phyloP scores from a whole-genome alignment of 345 rosid genomes.

The Pistacia atlantica region DNA sequence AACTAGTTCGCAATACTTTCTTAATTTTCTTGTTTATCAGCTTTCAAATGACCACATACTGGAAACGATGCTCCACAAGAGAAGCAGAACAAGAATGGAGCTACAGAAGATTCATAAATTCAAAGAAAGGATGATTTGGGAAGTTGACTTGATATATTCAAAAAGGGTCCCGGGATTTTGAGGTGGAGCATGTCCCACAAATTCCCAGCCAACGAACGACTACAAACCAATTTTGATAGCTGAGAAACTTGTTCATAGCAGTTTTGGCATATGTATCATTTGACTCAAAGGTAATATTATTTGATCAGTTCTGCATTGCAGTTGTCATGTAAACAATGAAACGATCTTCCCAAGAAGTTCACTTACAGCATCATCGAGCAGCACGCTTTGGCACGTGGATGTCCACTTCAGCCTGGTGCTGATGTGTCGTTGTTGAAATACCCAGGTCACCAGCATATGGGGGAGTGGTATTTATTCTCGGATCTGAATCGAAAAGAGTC shows the following conservation, averaged over 20 bases:
- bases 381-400: slow-evolving; percentile 78
- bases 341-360: slow-evolving; percentile 80
- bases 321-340: background rate
- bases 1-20: background rate
- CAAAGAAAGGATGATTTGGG: background rate
- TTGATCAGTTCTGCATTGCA: background rate
- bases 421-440: slow-evolving; percentile 60
- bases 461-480: slow-evolving; percentile 86
- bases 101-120: slow-evolving; percentile 15
- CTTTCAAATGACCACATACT: slow-evolving; percentile 28
- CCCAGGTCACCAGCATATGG: slow-evolving; percentile 99
- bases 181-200: slow-evolving; percentile 6
- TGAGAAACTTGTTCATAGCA: slow-evolving; percentile 10
- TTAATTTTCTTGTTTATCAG: slow-evolving; percentile 22
- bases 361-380: slow-evolving; percentile 77
- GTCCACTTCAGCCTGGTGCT: slow-evolving; percentile 26
- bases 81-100: slow-evolving; percentile 14
- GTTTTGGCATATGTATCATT: slow-evolving; percentile 15
- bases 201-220: background rate
- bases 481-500: slow-evolving; percentile 66
- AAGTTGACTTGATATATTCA: background rate
- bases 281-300: background rate
- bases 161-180: background rate
- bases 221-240: slow-evolving; percentile 29
- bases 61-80: slow-evolving; percentile 26